Conservation (phyloP, 352 stramenopile species). For the Pythium folliculosum region DNA sequence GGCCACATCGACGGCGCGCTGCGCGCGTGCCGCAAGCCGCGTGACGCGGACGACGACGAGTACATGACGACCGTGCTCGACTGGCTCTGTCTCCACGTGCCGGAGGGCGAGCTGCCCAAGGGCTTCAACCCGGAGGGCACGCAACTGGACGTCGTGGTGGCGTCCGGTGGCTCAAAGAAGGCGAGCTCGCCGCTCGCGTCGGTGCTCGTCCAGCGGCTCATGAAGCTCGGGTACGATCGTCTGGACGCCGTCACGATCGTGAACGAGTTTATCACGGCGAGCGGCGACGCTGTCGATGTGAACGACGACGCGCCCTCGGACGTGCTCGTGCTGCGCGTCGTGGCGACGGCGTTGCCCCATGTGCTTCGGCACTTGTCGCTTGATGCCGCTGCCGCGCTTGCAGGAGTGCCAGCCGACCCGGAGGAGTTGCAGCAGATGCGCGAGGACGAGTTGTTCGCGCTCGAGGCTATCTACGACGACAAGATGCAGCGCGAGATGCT, state of each 20-base stretch:
- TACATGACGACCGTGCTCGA: constrained; percentile 57
- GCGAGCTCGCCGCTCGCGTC: constrained; percentile 27
- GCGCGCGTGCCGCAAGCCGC: constrained; percentile 18
- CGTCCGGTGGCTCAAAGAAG: constrained; percentile 4
- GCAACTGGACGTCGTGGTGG: constrained; percentile 85
- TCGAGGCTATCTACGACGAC: constrained; percentile 87
- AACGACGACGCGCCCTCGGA: constrained; percentile 42
- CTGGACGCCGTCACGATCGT: constrained; percentile 47
- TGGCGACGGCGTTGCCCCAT: constrained; percentile 44
- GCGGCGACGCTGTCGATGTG: constrained; percentile 8
- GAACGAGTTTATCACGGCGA: constrained; percentile 37
- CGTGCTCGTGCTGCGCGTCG: constrained; percentile 37
- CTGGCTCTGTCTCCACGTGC: constrained; percentile 82
- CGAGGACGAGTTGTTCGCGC: constrained; percentile 74
- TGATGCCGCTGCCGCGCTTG: neutral
- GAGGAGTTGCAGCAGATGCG: constrained; percentile 57
- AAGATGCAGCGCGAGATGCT: constrained; percentile 42
- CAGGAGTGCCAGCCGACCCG: constrained; percentile 14
- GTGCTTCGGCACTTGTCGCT: constrained; percentile 42
- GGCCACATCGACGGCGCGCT: constrained; percentile 58
- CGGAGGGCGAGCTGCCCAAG: constrained; percentile 74
- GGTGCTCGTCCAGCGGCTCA: constrained; percentile 68
- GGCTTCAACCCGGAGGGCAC: constrained; percentile 88
- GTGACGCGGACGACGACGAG: constrained; percentile 38
- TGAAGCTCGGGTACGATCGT: constrained; percentile 80